These are phyloP conservation scores for Aureobasidium leucospermi DNA, from an alignment of 2,329 filamentous ascomycete genomes.

Conservation along the genomic window DNA sequence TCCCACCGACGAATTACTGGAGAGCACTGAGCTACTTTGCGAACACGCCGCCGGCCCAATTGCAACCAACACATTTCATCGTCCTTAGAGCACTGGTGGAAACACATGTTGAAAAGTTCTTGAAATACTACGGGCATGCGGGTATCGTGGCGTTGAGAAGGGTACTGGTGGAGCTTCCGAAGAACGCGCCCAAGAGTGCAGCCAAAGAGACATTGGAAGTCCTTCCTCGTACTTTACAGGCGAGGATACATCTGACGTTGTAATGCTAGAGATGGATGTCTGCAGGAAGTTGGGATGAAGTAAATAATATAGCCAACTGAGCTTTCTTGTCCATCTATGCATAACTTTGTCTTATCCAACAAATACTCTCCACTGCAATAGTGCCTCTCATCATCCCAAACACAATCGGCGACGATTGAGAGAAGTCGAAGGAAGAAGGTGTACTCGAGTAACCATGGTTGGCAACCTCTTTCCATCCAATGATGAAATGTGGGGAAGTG, in stretches of 20 bases:
- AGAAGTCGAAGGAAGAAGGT: background rate
- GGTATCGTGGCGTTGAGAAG: constrained; percentile 63
- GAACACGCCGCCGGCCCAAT: constrained; percentile 57
- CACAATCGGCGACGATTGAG: background rate
- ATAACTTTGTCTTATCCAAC: too few species aligned
- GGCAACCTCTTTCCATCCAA: background rate
- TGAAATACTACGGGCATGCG: constrained; percentile 72
- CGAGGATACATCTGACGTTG: constrained; percentile 18
- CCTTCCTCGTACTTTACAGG: constrained; percentile 16
- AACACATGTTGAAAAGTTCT: constrained; percentile 65
- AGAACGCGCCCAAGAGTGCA: constrained; percentile 1
- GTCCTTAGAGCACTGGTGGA: constrained; percentile 48
- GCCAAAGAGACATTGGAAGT: constrained; percentile 15
- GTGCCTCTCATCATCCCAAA: too few species aligned
- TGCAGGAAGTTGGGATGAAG: background rate
- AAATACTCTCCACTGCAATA: too few species aligned
- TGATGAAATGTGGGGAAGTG: constrained; percentile 11
- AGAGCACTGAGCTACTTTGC: constrained; percentile 65
- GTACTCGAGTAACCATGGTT: too few species aligned
- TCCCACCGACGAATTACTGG: constrained; percentile 79
- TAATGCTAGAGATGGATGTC: background rate
- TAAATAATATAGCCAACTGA: background rate
- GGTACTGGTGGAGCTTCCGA: constrained; percentile 68
- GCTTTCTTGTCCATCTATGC: background rate
- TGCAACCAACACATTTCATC: constrained; percentile 41